Evolutionary conservation across 2,329 filamentous ascomycete species (phyloP).

Genomic region (Fusarium piperis): DNA sequence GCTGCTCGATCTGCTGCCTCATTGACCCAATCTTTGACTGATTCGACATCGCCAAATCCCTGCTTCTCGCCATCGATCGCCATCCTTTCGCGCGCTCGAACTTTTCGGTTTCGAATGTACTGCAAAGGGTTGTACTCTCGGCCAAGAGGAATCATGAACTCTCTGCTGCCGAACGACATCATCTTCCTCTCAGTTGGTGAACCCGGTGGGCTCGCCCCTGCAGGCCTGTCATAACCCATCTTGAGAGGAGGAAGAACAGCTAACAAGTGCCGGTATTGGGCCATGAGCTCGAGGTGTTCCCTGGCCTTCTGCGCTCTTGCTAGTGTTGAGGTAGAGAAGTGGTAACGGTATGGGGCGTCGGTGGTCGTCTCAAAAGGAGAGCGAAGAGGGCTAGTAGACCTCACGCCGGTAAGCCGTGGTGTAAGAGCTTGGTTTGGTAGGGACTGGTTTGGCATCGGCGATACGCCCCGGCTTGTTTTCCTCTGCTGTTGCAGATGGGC

Average conservation of each 20-base stretch:
- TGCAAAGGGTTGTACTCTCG: conserved; percentile 91
- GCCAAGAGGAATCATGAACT: conserved; percentile 59
- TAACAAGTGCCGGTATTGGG: conserved; percentile 85
- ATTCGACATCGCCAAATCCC: conserved; percentile 79
- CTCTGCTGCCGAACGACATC: conserved; percentile 42
- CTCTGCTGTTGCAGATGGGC: conserved; percentile 79
- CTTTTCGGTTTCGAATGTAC: conserved; percentile 88
- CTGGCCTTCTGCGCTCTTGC: conserved; percentile 86
- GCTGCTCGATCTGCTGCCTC: conserved; percentile 59
- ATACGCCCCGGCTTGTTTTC: conserved; percentile 67
- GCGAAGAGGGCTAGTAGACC: conserved; percentile 58
- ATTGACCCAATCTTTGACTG: conserved; percentile 81
- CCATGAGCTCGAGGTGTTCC: conserved; percentile 84
- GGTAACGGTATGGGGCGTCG: conserved; percentile 65
- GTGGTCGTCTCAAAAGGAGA: conserved; percentile 55
- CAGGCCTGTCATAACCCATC: conserved; percentile 48
- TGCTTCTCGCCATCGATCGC: conserved; percentile 77
- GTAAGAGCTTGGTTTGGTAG: conserved; percentile 45
- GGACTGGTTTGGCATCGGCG: conserved; percentile 63
- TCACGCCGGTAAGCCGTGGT: conserved; percentile 53
- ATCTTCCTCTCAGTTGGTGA: conserved; percentile 51
- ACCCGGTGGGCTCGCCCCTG: conserved; percentile 53
- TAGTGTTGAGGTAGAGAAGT: conserved; percentile 82
- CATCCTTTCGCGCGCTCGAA: conserved; percentile 80
- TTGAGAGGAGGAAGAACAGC: conserved; percentile 80